Evolutionary conservation across 352 stramenopile species (phyloP).

Genomic region (Aphanomyces stellatus): DNA sequence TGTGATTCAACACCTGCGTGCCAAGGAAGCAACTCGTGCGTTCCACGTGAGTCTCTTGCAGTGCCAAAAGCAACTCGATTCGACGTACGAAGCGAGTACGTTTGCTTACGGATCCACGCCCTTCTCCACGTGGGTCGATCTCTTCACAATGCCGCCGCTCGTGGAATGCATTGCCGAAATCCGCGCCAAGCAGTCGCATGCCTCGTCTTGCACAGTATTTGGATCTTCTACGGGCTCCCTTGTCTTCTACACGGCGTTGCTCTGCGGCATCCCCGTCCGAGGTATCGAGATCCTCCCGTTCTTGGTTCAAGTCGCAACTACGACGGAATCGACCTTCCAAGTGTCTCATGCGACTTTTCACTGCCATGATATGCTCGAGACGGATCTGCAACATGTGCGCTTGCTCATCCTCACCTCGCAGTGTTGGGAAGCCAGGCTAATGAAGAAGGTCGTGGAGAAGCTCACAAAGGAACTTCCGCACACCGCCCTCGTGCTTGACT

Average conservation of each 20-base stretch:
- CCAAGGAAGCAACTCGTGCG: constrained; percentile 27
- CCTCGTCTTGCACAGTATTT: constrained; percentile 30
- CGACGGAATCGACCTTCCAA: constrained; percentile 3
- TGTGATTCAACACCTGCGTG: constrained; percentile 24
- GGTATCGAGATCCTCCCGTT: constrained; percentile 50
- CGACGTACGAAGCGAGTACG: constrained; percentile 33
- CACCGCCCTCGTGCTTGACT: constrained; percentile 39
- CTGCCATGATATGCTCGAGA: constrained; percentile 36
- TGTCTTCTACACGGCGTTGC: constrained; percentile 38
- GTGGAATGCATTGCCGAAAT: neutral
- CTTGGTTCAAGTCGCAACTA: constrained; percentile 23
- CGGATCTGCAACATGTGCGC: constrained; percentile 22
- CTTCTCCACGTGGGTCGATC: constrained; percentile 34
- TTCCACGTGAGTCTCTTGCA: constrained; percentile 29
- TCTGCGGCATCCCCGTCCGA: constrained; percentile 23
- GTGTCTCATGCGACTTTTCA: constrained; percentile 26
- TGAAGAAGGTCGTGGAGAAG: constrained; percentile 30
- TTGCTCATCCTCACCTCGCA: constrained; percentile 51
- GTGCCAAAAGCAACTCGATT: constrained; percentile 22
- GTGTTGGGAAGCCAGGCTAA: constrained; percentile 42
- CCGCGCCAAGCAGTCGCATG: neutral
- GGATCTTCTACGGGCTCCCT: constrained; percentile 48
- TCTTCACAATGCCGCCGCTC: constrained; percentile 25
- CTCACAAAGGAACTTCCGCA: constrained; percentile 31
- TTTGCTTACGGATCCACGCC: constrained; percentile 53